A percentile compares a stretch with the other conserved stretches of the same genome.
phyloP scores from a whole-genome alignment of 768 basidiomycete species.

The Dioszegia crocea region DNA sequence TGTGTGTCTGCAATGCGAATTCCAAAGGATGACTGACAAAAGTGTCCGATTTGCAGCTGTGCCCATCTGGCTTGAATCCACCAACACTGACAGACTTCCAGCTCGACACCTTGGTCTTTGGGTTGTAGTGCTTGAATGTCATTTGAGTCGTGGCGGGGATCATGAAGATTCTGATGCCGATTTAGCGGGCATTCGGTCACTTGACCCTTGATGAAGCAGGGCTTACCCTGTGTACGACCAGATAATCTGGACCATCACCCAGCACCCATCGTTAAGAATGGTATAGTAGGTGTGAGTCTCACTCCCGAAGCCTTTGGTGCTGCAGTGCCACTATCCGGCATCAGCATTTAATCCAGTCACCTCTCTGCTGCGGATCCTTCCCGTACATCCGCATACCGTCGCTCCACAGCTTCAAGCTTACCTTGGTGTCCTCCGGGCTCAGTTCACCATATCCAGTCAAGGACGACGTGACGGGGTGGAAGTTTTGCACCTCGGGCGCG shows the following conservation, averaged over 20 bases:
- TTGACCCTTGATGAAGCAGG: too few relatives aligned
- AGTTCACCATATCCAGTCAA: conserved; percentile 35
- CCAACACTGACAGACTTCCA: conserved; percentile 81
- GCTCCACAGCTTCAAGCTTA: conserved; percentile 19
- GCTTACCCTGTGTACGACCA: conserved; percentile 85
- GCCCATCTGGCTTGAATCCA: conserved; percentile 36
- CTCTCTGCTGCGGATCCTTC: too few relatives aligned
- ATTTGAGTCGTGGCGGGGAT: conserved; percentile 96
- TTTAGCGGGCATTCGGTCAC: too few relatives aligned
- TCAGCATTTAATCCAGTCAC: not conserved
- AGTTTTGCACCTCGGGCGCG: conserved; percentile 53
- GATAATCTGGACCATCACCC: conserved; percentile 77
- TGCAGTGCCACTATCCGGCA: conserved; percentile 63
- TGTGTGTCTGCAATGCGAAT: conserved; percentile 42
- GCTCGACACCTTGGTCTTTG: conserved; percentile 63
- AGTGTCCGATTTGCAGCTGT: conserved; percentile 42
- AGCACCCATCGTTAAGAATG: conserved; percentile 71
- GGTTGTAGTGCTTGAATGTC: conserved; percentile 80
- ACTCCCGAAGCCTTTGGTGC: conserved; percentile 68
- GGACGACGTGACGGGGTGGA: conserved; percentile 71
- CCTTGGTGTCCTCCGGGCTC: conserved; percentile 40
- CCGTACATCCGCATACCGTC: too few relatives aligned
- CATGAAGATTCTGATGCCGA: conserved; percentile 55
- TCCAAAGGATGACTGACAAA: conserved; percentile 50
- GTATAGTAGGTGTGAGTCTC: conserved; percentile 90